Base-by-base conservation (phyloP, 2,329 filamentous ascomycete genomes). In the Arachnopeziza araneosa region DNA sequence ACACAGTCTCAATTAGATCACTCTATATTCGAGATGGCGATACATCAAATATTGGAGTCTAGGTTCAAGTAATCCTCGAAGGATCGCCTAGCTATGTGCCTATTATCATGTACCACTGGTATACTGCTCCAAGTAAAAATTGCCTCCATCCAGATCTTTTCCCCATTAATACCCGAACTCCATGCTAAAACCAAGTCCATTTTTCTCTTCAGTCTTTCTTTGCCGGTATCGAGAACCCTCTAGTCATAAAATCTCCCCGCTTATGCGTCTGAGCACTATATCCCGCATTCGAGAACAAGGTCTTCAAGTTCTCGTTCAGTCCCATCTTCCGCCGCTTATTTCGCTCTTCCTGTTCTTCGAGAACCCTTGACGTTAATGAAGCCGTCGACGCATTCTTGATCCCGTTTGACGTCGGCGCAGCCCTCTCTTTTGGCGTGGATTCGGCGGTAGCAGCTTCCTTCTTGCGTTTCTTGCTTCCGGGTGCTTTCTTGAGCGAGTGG, bases 301-400 rank as follows among this genome's bases (percentile, higher is more conserved):
- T 82, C 63, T 80, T 79, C 36, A 84, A 65, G 60, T 81, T 83
- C 24, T 83, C 80, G 68, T 79, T 84, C 59, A 80, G 74, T 0
- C 66, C 85, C 67, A 91, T 69, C 70, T 90, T 96, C 62, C 90
- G 80, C 66, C 87, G 79, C 76, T 93, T 96, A 66, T 91, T 92
- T 59, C 83, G 81, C 69, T 89, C 86, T 55, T 93, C 89, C 72
- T 97, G 91, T 69, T 98, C 93, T 24, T 89, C 88, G 24, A 98
- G 74, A 0, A 99, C 93, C 67, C 87, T 92, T 0, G 89, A 90
- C 0, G 93, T 96, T 51, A 99, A 76, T 2, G 86, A 89, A 0
- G 93, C 93, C 0, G 95, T 95, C 58, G 90, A 83, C 0, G 90
- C 80, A 68, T 98, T 96, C 73, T 96, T 96, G 74, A 98, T 96